Evolutionary conservation across 2,329 filamentous ascomycete species (phyloP).

Genomic region (Pyricularia sp.): DNA sequence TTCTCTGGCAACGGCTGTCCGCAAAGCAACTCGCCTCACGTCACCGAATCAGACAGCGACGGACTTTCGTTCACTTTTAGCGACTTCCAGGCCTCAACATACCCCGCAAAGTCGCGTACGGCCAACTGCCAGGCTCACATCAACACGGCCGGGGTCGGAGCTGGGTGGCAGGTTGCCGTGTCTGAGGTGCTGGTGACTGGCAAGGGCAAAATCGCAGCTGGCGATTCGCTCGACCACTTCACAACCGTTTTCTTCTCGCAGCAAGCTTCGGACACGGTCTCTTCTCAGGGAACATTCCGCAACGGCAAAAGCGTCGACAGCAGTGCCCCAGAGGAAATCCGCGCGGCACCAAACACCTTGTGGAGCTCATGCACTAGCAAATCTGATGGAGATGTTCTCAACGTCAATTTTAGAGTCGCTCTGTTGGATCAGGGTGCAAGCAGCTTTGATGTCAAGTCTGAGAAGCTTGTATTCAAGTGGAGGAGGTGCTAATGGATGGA

Average conservation of each 20-base stretch:
- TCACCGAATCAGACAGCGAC: conserved; percentile 18
- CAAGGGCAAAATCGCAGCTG: conserved; percentile 19
- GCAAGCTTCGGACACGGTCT: conserved; percentile 19
- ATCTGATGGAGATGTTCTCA: conserved; percentile 19
- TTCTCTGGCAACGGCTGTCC: conserved; percentile 25
- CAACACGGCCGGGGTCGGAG: conserved; percentile 10
- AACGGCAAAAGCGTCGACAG: conserved; percentile 13
- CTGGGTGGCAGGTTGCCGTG: conserved; percentile 26
- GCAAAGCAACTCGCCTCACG: conserved; percentile 17
- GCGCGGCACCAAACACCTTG: conserved; percentile 14
- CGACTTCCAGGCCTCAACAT: conserved; percentile 3
- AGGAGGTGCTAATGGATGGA: neutral
- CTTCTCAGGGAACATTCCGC: neutral
- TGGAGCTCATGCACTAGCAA: conserved; percentile 21
- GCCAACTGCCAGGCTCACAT: conserved; percentile 24
- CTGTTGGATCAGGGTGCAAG: conserved; percentile 9
- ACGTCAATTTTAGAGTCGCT: conserved; percentile 27
- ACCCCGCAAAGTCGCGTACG: conserved; percentile 13
- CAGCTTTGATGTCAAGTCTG: conserved; percentile 2
- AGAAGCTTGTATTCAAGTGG: conserved; percentile 4
- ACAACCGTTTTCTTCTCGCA: conserved; percentile 24
- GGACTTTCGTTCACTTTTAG: conserved; percentile 10
- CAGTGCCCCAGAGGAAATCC: conserved; percentile 17
- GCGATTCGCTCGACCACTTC: conserved; percentile 19
- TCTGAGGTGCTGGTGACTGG: conserved; percentile 19